Evolutionary conservation across 2,329 filamentous ascomycete species (phyloP), one percentile per base, ranked within the genome.

Genomic region (Pyricularia pennisetigena): DNA sequence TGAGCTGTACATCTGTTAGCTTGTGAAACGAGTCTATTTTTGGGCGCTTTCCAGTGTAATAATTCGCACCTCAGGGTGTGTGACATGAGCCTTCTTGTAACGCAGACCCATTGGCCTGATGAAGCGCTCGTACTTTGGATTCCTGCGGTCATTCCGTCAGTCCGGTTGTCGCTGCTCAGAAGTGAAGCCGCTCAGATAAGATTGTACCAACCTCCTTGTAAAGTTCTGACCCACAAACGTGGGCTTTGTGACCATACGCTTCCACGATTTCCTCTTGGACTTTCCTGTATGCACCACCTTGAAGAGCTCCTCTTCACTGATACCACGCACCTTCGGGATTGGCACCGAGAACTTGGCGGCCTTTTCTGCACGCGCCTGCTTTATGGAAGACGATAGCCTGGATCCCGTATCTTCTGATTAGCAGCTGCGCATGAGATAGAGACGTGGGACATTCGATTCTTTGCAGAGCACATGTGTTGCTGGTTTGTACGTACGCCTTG

Each of bases 351-450:
- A 98, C 77, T 94, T 92, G 66, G 95, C 95, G 7, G 94, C 93
- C 85, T 97, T 97, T 79, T 97, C 96, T 71, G 86, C 86, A 59
- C 95, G 86, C 85, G 97, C 97, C 79, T 97, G 93, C 86, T 98
- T 99, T 82, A 97, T 97, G 68, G 93, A 91, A 70, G 86, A 91
- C 69, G 86, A 90, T 66, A 97, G 83, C 9, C 66, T 29, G 26
- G 5, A 23, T 32, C 23, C 28, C 24, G 26, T 16, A 30, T n/a
- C 24, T 24, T 29, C 26, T 20, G 14, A 30, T 54, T 64, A 66
- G 63, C 32, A 66, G 23, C 3, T 16, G 24, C 28, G 16, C 24
- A 66, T 3, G 12, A 41, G 8, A 35, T 9, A 23, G 16, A 6
- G 16, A 16, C 75, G 70, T 54, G 20, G 41, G 32, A 16, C n/a